Conservation (phyloP, 2,329 filamentous ascomycete genomes). For the Thielaviopsis populi region DNA sequence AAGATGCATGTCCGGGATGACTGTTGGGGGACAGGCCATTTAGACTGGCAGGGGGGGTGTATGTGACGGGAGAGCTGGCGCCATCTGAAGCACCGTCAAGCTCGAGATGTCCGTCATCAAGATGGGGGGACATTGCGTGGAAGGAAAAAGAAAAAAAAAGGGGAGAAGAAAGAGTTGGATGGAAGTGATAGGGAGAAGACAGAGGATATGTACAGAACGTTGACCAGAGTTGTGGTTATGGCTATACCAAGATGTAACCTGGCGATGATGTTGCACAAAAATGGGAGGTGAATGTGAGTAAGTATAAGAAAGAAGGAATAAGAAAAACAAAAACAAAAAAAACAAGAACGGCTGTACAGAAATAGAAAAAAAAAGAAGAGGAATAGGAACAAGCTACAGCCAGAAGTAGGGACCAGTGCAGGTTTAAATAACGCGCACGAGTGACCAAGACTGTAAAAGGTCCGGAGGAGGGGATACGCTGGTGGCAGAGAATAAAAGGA, state of each 20-base stretch:
- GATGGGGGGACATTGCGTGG: constrained; percentile 19
- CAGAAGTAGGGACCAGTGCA: constrained; percentile 5
- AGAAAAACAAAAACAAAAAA: neutral
- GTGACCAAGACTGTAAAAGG: neutral
- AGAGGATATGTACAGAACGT: neutral
- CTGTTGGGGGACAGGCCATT: constrained; percentile 1
- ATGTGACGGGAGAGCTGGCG: constrained; percentile 8
- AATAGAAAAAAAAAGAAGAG: constrained; percentile 6
- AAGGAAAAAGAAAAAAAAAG: neutral
- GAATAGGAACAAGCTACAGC: neutral
- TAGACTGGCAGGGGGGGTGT: constrained; percentile 12
- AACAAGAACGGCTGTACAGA: neutral
- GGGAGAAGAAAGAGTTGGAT: neutral
- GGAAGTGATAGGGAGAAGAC: neutral
- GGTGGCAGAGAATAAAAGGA: neutral
- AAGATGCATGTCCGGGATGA: neutral
- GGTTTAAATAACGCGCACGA: constrained; percentile 3
- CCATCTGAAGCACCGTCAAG: constrained; percentile 7
- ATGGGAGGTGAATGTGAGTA: neutral
- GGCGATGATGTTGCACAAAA: neutral
- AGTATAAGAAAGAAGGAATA: neutral
- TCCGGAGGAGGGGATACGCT: neutral
- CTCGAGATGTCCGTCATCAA: constrained; percentile 14
- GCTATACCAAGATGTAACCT: neutral
- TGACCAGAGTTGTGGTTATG: neutral